Base-by-base conservation (phyloP, 2,329 filamentous ascomycete species). In the Cladophialophora yegresii region DNA sequence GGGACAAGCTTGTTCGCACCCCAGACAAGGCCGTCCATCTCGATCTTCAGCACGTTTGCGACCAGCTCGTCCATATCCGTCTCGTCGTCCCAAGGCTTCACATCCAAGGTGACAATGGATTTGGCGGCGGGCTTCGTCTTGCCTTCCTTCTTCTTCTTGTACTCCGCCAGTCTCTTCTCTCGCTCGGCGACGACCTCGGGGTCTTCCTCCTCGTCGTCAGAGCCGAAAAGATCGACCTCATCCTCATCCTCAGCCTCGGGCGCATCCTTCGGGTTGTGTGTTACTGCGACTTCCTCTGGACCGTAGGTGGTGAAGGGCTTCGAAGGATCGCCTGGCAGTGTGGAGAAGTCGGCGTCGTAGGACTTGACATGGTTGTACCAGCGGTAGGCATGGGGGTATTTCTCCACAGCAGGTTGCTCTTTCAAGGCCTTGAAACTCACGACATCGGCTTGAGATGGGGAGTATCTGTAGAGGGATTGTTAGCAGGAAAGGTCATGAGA, bases 41-140 rank as follows among this genome's bases (percentile, higher is more conserved):
- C 87, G 73, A 98, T 93, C 71, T 83, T 80, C 75, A 92, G 90
- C 73, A 98, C 93, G 70, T 88, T 83, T 33, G 80, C 84, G 84
- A 96, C 92, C 66, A 99, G 84, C 74, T 86, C 86, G 72, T 82
- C 85, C 87, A 98, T 92, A 81, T 96, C 85, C 74, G 93, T 98
- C 88, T 96, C 92, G 74, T 97, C 92, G 81, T 96, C 95, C 93
- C 95, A 98, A 76, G 95, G 95, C 88, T 99, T 99, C 72, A 99
- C 90, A 75, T 98, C 93, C 72, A 99, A 75, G 71, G 92, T 98
- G 75, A 98, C 92, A 69, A 98, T 84, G 66, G 93, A 98, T 87
- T 99, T 99, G 78, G 95, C 95, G 69, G 89, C 88, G 72, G 87
- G 85, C 91, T 98, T 97, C 71, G 84, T 82, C 87, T 96, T 96